A percentile compares a stretch with the other conserved stretches of the same genome.
Evolutionary conservation across 2,329 filamentous ascomycete species (phyloP).

Genomic region (Xylaria sp.): DNA sequence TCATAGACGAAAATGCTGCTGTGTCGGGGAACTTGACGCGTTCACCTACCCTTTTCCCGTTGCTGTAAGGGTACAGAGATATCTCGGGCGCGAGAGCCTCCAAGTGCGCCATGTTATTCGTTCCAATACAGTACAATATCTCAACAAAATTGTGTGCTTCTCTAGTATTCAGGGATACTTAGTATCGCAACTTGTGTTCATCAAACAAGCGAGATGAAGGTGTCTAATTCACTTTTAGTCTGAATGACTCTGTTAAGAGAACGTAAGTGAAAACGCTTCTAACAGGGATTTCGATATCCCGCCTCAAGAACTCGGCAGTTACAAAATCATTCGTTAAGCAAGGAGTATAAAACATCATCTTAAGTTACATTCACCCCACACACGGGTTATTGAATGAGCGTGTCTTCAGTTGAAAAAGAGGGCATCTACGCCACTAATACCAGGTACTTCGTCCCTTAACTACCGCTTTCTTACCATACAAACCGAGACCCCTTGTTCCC

Average conservation of each 20-base stretch:
- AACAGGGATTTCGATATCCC: slow-evolving; percentile 11
- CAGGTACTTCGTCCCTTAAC: slow-evolving; percentile 24
- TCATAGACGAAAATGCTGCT: slow-evolving; percentile 51
- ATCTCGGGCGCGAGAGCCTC: slow-evolving; percentile 50
- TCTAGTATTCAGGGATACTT: not conserved
- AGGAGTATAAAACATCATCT: not conserved
- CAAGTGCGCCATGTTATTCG: slow-evolving; percentile 50
- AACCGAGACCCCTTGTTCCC: slow-evolving; percentile 11
- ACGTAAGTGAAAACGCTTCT: not conserved
- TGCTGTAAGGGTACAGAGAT: slow-evolving; percentile 48
- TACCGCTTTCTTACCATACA: slow-evolving; percentile 20
- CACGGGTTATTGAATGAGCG: not conserved
- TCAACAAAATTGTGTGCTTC: not conserved
- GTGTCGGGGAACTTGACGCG: slow-evolving; percentile 51
- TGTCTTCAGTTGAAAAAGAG: not conserved
- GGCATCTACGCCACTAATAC: slow-evolving; percentile 2
- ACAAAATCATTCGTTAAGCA: not conserved
- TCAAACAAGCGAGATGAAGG: slow-evolving; percentile 1
- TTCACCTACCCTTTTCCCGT: slow-evolving; percentile 44
- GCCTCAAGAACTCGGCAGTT: slow-evolving; percentile 34
- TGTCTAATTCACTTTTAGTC: not conserved
- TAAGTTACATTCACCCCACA: not conserved
- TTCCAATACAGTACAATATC: not conserved
- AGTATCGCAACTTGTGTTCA: not conserved
- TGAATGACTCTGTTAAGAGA: not conserved